Evolutionary conservation across 2,329 filamentous ascomycete species (phyloP), one percentile per base, ranked within the genome.

Genomic region (Fusarium pininemorale): DNA sequence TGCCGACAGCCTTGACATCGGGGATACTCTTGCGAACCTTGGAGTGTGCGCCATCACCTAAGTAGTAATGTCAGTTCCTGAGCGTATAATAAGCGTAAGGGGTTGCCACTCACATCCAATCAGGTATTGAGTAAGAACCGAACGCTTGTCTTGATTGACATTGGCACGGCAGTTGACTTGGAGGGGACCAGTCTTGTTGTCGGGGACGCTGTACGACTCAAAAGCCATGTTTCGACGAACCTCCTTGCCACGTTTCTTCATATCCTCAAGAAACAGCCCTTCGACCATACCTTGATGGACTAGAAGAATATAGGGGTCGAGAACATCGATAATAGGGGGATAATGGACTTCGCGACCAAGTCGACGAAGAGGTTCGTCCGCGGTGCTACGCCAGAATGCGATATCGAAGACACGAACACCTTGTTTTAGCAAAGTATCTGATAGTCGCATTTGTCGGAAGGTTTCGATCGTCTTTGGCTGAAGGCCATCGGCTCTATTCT

Each of bases 381-480:
- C 79, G 5, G 85, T 88, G 63, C 85, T 84, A 79, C 90, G 87
- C 91, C 92, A 94, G 80, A 94, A 94, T 48, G 90, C 87, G 69
- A 94, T 94, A 78, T 94, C 92, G 81, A 92, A 93, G 50, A 94
- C 89, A 51, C 89, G 89, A 56, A 92, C 92, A 37, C 91, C 92
- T 75, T 90, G 88, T 71, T 89, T 88, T 47, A 94, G 81, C 37
- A 94, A 81, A 4, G 88, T 84, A 72, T 94, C 91, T n/a, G 90
- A 91, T n/a, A 94, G 83, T 39, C 91, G 86, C 85, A 94, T 90
- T 82, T 94, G 92, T 70, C 90, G 88, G 76, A 94, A 88, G 0
- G 92, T 94, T 83, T 94, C 92, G 76, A 95, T 93, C 2, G 92
- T 92, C 82, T 94, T 94, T 50, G 92, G 92, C 78, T 94, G 92